Base-by-base conservation (phyloP, 177 flowering plant species). In the Vitis hybrid region DNA sequence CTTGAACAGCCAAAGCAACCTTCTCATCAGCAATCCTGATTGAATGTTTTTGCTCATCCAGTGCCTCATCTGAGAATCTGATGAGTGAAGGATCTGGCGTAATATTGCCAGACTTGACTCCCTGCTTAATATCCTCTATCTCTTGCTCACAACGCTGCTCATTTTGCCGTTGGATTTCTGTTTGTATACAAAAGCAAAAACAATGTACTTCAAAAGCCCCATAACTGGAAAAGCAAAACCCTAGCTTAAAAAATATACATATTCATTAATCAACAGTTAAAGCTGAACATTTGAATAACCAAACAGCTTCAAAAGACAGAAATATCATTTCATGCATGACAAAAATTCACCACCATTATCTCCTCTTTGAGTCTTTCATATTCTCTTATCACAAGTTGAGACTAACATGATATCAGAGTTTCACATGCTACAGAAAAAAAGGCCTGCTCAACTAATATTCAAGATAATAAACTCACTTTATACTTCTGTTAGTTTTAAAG, bases 31-130 rank as follows among this genome's bases (percentile, higher is more conserved):
- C 97, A 82, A 95, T 90, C 78, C 97, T 80, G 62, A 91, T 74
- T 77, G 92, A 85, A 75, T 93, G 99, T 70, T 93, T 93, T 77
- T 95, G 99, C 80, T 93, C 99, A 69, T 95, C 99, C 68, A 90
- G 84, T 34, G 94, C 97, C 18, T 95, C 98, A 71, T 91, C 97
- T 6, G 99, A 93, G 79, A 91, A 93, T 80, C 81, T 84, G 52
- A 85, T 66, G 61, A 69, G 84, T 20, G 94, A 84, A 68, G 87
- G 62, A 74, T 87, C 88, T 10, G 92, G 87, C 18, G 79, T 73
- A 65, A 83, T 79, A 76, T 73, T 85, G 58, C 97, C 97, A 66
- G 92, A 77, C 70, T 78, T 86, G 66, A 85, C 71, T 50, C 83
- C 91, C 10, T 71, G 78, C 73, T 82, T 89, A 57, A 91, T 81